Percentiles rank a stretch among this genome's conserved stretches.
Evolutionary conservation across 371 early-diverging fungal genomes (phyloP).

Genomic region (Actinomucor elegans): DNA sequence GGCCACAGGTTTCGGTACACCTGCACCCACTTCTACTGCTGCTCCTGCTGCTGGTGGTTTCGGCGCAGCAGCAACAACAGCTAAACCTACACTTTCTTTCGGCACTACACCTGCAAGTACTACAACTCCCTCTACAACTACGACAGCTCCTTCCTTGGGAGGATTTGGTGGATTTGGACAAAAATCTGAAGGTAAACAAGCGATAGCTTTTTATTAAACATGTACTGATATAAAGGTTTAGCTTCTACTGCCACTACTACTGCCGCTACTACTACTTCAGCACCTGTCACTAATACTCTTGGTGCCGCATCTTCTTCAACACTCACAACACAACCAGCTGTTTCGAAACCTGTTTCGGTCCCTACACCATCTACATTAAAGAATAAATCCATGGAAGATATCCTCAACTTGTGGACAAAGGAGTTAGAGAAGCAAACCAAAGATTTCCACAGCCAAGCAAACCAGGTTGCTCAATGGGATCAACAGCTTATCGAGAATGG

Average conservation of each 20-base stretch:
- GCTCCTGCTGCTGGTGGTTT: constrained; percentile 20
- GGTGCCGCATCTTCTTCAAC: constrained; percentile 17
- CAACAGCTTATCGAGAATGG: constrained; percentile 83
- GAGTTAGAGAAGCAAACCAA: constrained; percentile 78
- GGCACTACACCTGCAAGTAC: constrained; percentile 11
- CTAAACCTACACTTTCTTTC: constrained; percentile 34
- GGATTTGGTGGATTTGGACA: constrained; percentile 22
- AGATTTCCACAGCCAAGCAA: constrained; percentile 86
- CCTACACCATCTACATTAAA: constrained; percentile 63
- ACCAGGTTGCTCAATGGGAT: constrained; percentile 86
- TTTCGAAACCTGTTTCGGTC: constrained; percentile 31
- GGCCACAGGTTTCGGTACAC: constrained; percentile 9
- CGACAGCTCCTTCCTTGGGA: constrained; percentile 3
- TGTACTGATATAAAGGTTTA: not conserved
- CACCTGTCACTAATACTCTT: constrained; percentile 13
- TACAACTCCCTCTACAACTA: constrained; percentile 1
- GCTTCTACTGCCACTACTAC: not conserved
- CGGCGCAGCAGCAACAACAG: constrained; percentile 10
- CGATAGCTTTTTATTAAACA: not conserved
- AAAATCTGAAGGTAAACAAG: constrained; percentile 9
- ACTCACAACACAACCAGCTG: constrained; percentile 27
- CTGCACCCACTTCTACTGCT: constrained; percentile 10
- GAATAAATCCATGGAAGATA: constrained; percentile 86
- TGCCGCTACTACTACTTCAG: not conserved
- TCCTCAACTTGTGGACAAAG: constrained; percentile 82